Conservation (phyloP, 495 filamentous ascomycete species). For the Hypoxylon cercidicola region DNA sequence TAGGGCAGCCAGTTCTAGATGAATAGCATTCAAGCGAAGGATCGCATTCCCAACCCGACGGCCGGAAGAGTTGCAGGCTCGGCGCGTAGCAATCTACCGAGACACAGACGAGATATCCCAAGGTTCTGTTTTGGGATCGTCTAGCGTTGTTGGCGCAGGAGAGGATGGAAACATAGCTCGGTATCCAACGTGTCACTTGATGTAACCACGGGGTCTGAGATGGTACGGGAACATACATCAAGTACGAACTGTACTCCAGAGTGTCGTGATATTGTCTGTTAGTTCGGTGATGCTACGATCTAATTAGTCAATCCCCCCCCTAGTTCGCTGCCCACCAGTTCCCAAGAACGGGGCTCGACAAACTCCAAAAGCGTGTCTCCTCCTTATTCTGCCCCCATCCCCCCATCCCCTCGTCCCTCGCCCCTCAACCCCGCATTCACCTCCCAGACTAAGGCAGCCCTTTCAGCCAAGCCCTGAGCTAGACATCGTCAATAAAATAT, state of each 20-base stretch:
- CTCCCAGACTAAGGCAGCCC: conserved; percentile 8
- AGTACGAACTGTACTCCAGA: conserved; percentile 22
- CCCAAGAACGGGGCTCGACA: conserved; percentile 22
- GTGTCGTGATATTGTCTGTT: conserved; percentile 25
- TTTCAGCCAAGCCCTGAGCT: conserved; percentile 35
- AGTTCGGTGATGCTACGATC: conserved; percentile 25
- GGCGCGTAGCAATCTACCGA: background rate
- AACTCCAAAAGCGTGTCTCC: conserved; percentile 15
- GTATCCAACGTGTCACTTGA: conserved; percentile 25
- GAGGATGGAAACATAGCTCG: conserved; percentile 7
- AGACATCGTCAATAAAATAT: conserved; percentile 30
- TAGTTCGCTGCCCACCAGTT: conserved; percentile 14
- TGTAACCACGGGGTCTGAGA: conserved; percentile 13
- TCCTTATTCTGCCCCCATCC: conserved; percentile 7
- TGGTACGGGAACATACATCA: conserved; percentile 24
- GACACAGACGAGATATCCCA: conserved; percentile 6
- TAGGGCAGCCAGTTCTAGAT: conserved; percentile 12
- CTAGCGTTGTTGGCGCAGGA: conserved; percentile 20
- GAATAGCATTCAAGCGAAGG: conserved; percentile 17
- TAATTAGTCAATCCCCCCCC: conserved; percentile 32
- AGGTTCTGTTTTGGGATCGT: conserved; percentile 6
- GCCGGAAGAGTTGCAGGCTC: background rate
- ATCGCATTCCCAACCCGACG: conserved; percentile 10
- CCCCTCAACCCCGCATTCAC: conserved; percentile 38
- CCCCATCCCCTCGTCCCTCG: background rate